Evolutionary conservation across 345 rosid species (phyloP).

Genomic region (Mallotus nudiflorus): DNA sequence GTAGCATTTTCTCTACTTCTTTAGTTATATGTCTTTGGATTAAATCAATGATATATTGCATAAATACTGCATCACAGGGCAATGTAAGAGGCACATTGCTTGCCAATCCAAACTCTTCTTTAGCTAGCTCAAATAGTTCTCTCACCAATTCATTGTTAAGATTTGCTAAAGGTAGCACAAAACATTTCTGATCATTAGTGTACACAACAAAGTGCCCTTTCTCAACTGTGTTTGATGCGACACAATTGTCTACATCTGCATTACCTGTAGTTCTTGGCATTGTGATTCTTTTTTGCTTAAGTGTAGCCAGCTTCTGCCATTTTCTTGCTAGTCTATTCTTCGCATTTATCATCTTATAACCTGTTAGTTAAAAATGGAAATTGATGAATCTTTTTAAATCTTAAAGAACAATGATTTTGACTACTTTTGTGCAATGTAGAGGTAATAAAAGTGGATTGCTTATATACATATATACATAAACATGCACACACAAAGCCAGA

Average conservation of each 20-base stretch:
- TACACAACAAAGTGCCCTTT: background rate
- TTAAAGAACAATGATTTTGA: too few relatives aligned
- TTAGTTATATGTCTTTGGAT: background rate
- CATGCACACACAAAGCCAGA: too few relatives aligned
- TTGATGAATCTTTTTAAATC: too few relatives aligned
- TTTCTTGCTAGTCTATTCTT: too few relatives aligned
- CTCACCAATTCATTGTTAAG: background rate
- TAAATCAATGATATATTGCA: background rate
- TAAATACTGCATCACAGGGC: background rate
- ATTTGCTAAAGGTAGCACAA: background rate
- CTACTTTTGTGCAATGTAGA: too few relatives aligned
- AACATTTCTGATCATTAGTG: background rate
- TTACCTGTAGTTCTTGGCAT: too few relatives aligned
- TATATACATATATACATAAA: too few relatives aligned
- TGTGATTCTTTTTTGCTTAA: too few relatives aligned
- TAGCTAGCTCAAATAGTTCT: background rate
- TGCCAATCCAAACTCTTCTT: conserved; percentile 1
- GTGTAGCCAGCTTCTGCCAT: background rate
- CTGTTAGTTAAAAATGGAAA: too few relatives aligned
- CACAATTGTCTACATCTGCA: too few relatives aligned
- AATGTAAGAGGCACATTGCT: background rate
- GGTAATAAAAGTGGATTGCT: too few relatives aligned
- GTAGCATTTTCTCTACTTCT: background rate
- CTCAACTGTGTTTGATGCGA: background rate
- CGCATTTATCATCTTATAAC: too few relatives aligned